phyloP scores from a whole-genome alignment of 208 protist genomes.

The Leishmania braziliensis region DNA sequence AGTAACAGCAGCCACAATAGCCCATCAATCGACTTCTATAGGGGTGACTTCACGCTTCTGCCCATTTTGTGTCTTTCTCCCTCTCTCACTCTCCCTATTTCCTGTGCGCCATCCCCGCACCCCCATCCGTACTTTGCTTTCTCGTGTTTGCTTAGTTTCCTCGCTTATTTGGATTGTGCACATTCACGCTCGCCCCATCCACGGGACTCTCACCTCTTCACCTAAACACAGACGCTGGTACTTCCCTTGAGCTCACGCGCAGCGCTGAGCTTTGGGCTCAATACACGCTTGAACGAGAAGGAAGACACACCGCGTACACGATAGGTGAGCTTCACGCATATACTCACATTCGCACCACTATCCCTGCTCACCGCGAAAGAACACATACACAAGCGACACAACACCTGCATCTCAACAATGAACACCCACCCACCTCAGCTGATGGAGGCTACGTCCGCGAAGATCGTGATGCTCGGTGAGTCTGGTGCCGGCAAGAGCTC shows the following conservation, averaged over 20 bases:
- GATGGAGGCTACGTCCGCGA: constrained; percentile 62
- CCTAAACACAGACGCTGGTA: not conserved
- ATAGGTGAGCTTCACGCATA: not conserved
- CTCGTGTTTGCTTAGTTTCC: not conserved
- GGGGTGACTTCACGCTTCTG: not conserved
- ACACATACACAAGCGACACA: not conserved
- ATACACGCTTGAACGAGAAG: too few species aligned
- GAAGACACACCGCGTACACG: not conserved
- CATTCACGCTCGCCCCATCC: not conserved
- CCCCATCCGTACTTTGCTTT: not conserved
- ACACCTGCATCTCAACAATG: constrained; percentile 3
- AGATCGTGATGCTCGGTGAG: constrained; percentile 92
- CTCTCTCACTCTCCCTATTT: not conserved
- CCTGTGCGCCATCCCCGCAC: not conserved
- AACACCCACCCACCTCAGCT: constrained; percentile 23
- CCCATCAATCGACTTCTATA: not conserved
- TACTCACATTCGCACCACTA: not conserved
- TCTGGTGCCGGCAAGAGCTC: constrained; percentile 90
- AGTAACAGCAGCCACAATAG: not conserved
- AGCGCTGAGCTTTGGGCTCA: not conserved
- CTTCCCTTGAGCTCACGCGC: not conserved
- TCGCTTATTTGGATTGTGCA: not conserved
- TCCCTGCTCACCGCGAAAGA: not conserved
- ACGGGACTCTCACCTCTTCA: not conserved
- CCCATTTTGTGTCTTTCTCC: not conserved